phyloP scores from a whole-genome alignment of 2,329 filamentous ascomycete species.

The Penicillium capsulatum region DNA sequence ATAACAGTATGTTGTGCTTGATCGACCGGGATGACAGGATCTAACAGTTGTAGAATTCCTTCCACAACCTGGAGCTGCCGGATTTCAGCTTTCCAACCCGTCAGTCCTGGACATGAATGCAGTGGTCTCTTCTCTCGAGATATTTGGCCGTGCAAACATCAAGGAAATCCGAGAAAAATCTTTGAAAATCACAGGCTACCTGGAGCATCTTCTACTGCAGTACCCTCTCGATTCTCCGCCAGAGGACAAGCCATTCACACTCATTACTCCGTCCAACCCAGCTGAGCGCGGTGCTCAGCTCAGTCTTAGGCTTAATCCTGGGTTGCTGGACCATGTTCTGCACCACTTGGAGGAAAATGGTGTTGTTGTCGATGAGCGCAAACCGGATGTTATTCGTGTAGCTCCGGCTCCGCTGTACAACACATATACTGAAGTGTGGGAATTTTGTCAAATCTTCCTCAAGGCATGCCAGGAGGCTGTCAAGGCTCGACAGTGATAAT shows the following conservation, averaged over 20 bases:
- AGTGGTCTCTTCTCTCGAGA: slow-evolving; percentile 66
- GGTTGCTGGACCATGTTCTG: slow-evolving; percentile 66
- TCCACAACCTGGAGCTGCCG: slow-evolving; percentile 71
- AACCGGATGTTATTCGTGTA: slow-evolving; percentile 78
- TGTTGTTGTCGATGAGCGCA: slow-evolving; percentile 76
- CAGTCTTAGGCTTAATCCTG: slow-evolving; percentile 65
- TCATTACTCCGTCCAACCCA: slow-evolving; percentile 68
- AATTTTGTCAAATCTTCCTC: slow-evolving; percentile 55
- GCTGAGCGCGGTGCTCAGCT: slow-evolving; percentile 71
- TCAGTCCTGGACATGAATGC: slow-evolving; percentile 72
- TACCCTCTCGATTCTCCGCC: slow-evolving; percentile 28
- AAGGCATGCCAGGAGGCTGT: slow-evolving; percentile 45
- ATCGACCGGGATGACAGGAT: not conserved
- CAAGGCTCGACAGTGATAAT: slow-evolving; percentile 12
- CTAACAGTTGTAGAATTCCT: slow-evolving; percentile 52
- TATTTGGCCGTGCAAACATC: slow-evolving; percentile 72
- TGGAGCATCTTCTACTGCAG: slow-evolving; percentile 61
- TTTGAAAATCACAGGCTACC: slow-evolving; percentile 68
- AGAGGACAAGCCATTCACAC: slow-evolving; percentile 47
- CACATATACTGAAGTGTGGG: slow-evolving; percentile 67
- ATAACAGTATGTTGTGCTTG: slow-evolving; percentile 50
- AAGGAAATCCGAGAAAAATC: slow-evolving; percentile 65
- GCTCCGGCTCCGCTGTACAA: slow-evolving; percentile 84
- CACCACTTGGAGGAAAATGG: slow-evolving; percentile 61
- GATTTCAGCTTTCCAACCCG: slow-evolving; percentile 82